Evolutionary conservation across 371 early-diverging fungal genomes (phyloP).

Genomic region (Rhizopus delemar): DNA sequence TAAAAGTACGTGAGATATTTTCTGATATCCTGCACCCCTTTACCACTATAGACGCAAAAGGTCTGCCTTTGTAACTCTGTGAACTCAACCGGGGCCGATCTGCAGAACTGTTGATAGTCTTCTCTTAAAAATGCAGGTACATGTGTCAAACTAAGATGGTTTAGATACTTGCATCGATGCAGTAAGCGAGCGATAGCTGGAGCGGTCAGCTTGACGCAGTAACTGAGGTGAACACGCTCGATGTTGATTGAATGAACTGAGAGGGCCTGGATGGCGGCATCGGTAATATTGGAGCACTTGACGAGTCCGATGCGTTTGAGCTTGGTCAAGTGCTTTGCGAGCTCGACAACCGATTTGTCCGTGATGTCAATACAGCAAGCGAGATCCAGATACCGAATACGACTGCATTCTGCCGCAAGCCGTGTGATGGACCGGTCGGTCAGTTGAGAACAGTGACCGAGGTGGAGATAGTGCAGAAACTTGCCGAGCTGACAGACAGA

Average conservation of each 20-base stretch:
- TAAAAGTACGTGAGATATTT: conserved; percentile 28
- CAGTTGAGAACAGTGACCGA: conserved; percentile 61
- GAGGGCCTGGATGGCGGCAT: conserved; percentile 54
- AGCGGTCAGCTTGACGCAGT: conserved; percentile 54
- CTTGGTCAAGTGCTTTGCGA: conserved; percentile 55
- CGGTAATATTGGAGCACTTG: conserved; percentile 62
- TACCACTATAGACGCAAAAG: conserved; percentile 68
- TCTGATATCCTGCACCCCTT: conserved; percentile 53
- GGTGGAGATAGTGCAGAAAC: conserved; percentile 59
- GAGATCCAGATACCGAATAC: conserved; percentile 66
- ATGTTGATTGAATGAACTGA: conserved; percentile 50
- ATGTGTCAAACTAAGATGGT: conserved; percentile 63
- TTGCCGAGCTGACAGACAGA: conserved; percentile 55
- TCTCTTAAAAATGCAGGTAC: conserved; percentile 59
- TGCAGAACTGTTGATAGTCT: conserved; percentile 56
- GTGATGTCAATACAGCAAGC: conserved; percentile 62
- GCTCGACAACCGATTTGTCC: conserved; percentile 53
- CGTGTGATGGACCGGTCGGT: conserved; percentile 56
- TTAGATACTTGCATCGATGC: conserved; percentile 52
- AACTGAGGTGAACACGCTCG: conserved; percentile 64
- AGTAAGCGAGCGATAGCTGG: conserved; percentile 52
- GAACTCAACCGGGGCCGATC: conserved; percentile 59
- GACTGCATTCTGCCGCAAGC: conserved; percentile 54
- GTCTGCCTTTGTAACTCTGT: conserved; percentile 54
- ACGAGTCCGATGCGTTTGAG: conserved; percentile 65